Evolutionary conservation across 1,284 basidiomycete genomes (phyloP).

Genomic region (Microbotryomycetes sp.): DNA sequence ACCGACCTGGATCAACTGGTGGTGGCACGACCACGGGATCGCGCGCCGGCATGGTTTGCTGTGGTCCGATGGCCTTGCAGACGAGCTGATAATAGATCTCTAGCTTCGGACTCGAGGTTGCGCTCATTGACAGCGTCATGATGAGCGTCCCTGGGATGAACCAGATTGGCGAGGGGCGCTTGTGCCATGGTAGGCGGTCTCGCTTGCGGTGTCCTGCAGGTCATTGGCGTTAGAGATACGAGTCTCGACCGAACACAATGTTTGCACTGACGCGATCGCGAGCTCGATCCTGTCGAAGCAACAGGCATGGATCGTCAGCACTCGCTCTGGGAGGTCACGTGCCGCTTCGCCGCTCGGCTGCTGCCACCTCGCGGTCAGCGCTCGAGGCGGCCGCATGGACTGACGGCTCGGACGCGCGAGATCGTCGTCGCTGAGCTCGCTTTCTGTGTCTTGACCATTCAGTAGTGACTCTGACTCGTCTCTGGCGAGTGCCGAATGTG

Average conservation of each 20-base stretch:
- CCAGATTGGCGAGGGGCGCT: conserved; percentile 24
- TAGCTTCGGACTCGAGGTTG: conserved; percentile 25
- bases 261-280: not conserved
- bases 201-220: too few relatives aligned
- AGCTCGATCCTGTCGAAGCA: not conserved
- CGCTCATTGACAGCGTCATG: conserved; percentile 27
- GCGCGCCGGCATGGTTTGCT: not conserved
- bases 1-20: not conserved
- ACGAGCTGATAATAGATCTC: conserved; percentile 30
- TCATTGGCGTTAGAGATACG: too few relatives aligned
- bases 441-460: not conserved
- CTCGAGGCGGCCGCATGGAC: not conserved
- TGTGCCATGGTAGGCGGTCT: conserved; percentile 13
- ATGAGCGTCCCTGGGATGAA: conserved; percentile 19
- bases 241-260: not conserved
- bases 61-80: conserved; percentile 15
- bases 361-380: not conserved
- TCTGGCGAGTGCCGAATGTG: not conserved
- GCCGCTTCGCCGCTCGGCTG: not conserved
- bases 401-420: too few relatives aligned
- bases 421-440: not conserved
- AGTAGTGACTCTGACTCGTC: not conserved
- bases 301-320: not conserved
- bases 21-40: not conserved
- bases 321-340: not conserved